Evolutionary conservation across 306 rosid species (phyloP), one percentile per base, ranked within the genome.

Genomic region (Sindora glabra): DNA sequence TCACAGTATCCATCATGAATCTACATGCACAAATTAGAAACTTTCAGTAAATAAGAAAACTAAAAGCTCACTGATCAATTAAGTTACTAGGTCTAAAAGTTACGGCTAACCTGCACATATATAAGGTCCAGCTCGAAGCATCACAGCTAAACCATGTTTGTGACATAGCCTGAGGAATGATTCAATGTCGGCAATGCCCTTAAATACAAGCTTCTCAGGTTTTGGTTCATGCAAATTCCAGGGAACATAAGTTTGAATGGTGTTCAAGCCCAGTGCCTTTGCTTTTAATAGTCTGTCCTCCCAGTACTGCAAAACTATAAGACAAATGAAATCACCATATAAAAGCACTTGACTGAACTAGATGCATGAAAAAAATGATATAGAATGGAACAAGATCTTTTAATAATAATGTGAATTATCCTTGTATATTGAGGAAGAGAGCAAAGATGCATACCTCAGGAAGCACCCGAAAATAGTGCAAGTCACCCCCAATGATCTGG

Each of bases 71-170:
- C 17, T 25, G 19, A 26, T 24, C 34, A 40, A 32, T 12, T 45
- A 24, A 60, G 53, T 15, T 41, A 33, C 13, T 44, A 41, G 34
- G 60, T 62, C 54, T 27, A 36, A 39, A 59, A 62, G 22, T 68
- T 47, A 45, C 24, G 56, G 72, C 77, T 65, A 59, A 86, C 96
- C 98, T 79, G 65, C 95, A 54, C 98, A 88, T 58, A 88, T 78
- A 65, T 91, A 92, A 66, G 98, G 98, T 48, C 98, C 98, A 5
- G 95, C 58, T 64, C 98, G 77, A 64, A 92, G 86, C 96, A 86
- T 83, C 62, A 92, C 98, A 24, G 79, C 71, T 21, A 92, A 72
- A 62, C 65, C 81, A 13, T 74, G 92, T 74, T 78, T 86, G 83
- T 88, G 88, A 76, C 96, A 85, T 56, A 83, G 90, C 53, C 83